Base-by-base conservation (phyloP, 306 rosid species). In the Gleditsia sinensis region DNA sequence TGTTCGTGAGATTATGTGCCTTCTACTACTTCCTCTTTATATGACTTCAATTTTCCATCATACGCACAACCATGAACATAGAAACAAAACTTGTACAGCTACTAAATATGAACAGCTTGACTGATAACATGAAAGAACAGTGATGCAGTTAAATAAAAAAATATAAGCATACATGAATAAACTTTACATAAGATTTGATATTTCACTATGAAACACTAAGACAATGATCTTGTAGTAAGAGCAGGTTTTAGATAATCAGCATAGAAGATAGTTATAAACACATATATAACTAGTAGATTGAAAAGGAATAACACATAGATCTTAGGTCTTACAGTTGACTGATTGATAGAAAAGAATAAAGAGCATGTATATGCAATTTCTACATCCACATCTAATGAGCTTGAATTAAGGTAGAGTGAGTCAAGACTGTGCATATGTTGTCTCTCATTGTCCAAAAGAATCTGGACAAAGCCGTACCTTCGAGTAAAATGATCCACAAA, bases 401-500 rank as follows among this genome's bases (percentile, higher is more conserved):
- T 46, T 45, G 25, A 54, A 59, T 23, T 13, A 55, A 45, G 13
- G 28, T 54, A 12, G 36, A 24, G 6, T 71, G 25, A 65, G 49
- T 20, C 11, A 25, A 50, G 20, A 46, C 20, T 21, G 11, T 19
- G 20, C 19, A 60, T 17, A 39, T 36, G 39, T 59, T 21, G 65
- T 50, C 27, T 33, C 54, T 40, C 37, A 55, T 23, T 36, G 28
- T 72, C 21, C 50, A 71, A 27, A 23, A 27, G 48, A 88, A 57
- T 71, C 71, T 16, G 34, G 36, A 65, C 66, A 65, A 69, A 34
- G 66, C 32, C 53, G 48, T 84, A 94, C 98, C 97, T 91, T 94
- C 0, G 98, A 91, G 89, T 85, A 94, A 89, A 94, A 94, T 3
- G 98, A 94, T 36, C 98, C 98, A 49, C 98, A 91, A 51, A 91